Base-by-base conservation (phyloP, 2,329 filamentous ascomycete genomes). In the Capronia epimyces region DNA sequence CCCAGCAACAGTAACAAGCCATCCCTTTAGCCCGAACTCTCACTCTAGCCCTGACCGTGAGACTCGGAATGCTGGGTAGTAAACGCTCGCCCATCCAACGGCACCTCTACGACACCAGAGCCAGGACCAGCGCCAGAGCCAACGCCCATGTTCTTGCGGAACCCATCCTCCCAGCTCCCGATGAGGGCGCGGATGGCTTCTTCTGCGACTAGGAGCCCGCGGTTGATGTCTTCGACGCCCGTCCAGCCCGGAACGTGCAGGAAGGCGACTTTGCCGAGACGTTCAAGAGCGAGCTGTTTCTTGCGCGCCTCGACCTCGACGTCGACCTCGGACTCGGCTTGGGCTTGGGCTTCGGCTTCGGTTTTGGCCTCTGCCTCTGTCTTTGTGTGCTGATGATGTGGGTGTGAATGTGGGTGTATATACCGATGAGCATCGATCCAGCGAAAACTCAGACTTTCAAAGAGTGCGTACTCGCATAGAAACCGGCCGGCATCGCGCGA, bases 381-480 rank as follows among this genome's bases (percentile, higher is more conserved):
- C 13, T 59, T 54, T 13, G 67, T 67, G 36, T 50, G 41, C 18
- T 31, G 24, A 2, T 12, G 22, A 10, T 9, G 46, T 9, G 18
- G 27, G 16, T 16, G 39, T 18, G 21, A 20, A 24, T n/a, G 10
- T 8, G 15, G 29, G 18, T 27, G 22, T 25, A 18, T 20, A 16
- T 24, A 22, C 13, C 29, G 36, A 24, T 32, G 24, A 18, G 45
- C 52, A 13, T 59, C 57, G 32, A 55, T 3, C 52, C 57, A 55
- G 31, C 54, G 21, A 7, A 48, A 40, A 40, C 54, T 56, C 49
- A 62, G 39, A 44, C 60, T 62, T 76, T 76, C 49, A 67, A 82
- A 89, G 66, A 85, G 87, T 59, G 86, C 88, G 63, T 87, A 90
- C 64, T 90, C 86, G 67, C 86, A 90, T 13, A 89, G 72, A 65